phyloP scores from a whole-genome alignment of 2,329 filamentous ascomycete species.

The Clonostachys sp. region DNA sequence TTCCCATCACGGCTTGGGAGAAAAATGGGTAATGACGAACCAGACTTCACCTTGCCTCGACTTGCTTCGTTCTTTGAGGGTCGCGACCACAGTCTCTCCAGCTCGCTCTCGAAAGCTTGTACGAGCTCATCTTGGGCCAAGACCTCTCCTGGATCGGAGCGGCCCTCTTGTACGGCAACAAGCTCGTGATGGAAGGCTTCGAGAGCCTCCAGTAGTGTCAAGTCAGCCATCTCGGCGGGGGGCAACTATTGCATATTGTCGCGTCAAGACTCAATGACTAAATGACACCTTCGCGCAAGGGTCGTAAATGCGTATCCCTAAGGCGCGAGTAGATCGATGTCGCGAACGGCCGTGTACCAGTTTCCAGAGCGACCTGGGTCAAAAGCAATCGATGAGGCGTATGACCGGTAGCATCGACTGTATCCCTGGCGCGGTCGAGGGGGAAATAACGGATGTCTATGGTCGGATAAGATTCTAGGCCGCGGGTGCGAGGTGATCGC shows the following conservation, averaged over 20 bases:
- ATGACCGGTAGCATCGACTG: too few species aligned
- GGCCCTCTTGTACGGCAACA: conserved; percentile 66
- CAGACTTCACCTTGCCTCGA: conserved; percentile 64
- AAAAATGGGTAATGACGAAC: conserved; percentile 27
- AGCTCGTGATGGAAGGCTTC: conserved; percentile 85
- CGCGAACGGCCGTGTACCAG: background rate
- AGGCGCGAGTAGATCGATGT: background rate
- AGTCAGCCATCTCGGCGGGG: conserved; percentile 61
- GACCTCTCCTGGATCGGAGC: conserved; percentile 55
- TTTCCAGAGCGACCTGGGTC: background rate
- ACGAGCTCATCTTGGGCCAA: conserved; percentile 68
- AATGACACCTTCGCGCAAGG: too few species aligned
- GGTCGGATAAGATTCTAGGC: too few species aligned
- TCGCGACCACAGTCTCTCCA: conserved; percentile 73
- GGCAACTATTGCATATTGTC: conserved; percentile 40
- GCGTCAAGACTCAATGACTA: background rate
- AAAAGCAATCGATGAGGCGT: background rate
- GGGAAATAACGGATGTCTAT: too few species aligned
- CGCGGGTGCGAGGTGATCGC: too few species aligned
- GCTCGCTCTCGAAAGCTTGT: conserved; percentile 64
- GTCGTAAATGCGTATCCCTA: too few species aligned
- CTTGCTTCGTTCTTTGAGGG: conserved; percentile 70
- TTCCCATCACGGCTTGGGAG: background rate
- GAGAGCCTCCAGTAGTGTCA: conserved; percentile 70
- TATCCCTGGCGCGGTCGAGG: too few species aligned